Conservation (phyloP, 257 asterid species). For the Perilla frutescens region DNA sequence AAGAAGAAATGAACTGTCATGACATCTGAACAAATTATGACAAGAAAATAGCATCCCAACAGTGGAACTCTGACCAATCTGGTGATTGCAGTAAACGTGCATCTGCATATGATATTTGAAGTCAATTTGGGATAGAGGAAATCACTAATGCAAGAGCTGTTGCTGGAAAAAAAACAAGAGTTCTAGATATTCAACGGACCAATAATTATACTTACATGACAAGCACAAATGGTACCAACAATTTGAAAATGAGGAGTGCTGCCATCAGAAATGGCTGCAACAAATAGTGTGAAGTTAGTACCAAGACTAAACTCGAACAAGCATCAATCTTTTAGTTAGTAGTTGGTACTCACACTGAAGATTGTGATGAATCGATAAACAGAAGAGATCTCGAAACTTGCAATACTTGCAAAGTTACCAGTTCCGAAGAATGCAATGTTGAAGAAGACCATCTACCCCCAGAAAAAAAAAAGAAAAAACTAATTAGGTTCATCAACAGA, state of each 20-base stretch:
- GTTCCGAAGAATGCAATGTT: constrained; percentile 98
- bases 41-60: constrained; percentile 93
- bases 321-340: not conserved
- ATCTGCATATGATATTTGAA: constrained; percentile 55
- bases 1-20: constrained; percentile 98
- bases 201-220: constrained; percentile 71
- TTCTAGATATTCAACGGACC: not conserved
- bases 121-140: no score
- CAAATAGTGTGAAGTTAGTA: constrained; percentile 25
- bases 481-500: not conserved
- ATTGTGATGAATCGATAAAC: constrained; percentile 95
- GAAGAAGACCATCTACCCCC: constrained; percentile 86
- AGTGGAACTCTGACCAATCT: constrained; percentile 71
- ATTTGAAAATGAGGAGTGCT: constrained; percentile 86
- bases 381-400: constrained; percentile 97
- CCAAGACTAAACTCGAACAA: not conserved
- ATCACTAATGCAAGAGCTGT: no score
- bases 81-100: constrained; percentile 86
- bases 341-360: constrained; percentile 78
- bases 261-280: constrained; percentile 99
- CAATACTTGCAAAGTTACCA: constrained; percentile 96
- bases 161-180: no score
- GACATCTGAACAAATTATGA: constrained; percentile 89
- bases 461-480: not conserved
- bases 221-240: constrained; percentile 81